Evolutionary conservation across 148 eudicot species (phyloP).

Genomic region (Simmondsia chinensis): DNA sequence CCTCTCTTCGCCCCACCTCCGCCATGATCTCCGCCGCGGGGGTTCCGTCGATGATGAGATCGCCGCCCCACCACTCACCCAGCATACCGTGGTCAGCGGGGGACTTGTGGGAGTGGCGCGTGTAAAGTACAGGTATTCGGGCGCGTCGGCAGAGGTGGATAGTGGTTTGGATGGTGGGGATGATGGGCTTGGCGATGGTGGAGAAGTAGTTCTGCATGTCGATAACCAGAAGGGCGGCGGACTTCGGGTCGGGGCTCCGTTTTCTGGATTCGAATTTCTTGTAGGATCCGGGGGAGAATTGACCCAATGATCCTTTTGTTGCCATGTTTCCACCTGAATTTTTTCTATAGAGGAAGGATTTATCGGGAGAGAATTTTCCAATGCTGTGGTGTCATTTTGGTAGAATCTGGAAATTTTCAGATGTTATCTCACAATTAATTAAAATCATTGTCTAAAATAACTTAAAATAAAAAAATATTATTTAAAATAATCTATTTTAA

Average conservation of each 20-base stretch:
- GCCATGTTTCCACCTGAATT: too few species aligned
- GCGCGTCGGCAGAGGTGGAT: slow-evolving; percentile 58
- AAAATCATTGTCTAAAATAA: too few species aligned
- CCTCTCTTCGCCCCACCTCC: slow-evolving; percentile 18
- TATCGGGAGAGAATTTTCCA: too few species aligned
- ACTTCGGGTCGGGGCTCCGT: slow-evolving; percentile 50
- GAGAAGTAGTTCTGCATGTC: slow-evolving; percentile 81
- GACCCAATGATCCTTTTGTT: too few species aligned
- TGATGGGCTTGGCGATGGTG: slow-evolving; percentile 45
- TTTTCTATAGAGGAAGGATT: too few species aligned
- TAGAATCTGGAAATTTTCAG: too few species aligned
- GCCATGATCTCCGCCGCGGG: slow-evolving; percentile 45
- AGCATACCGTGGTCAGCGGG: slow-evolving; percentile 41
- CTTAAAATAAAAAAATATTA: too few species aligned
- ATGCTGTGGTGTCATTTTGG: too few species aligned
- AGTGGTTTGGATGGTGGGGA: slow-evolving; percentile 44
- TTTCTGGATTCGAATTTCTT: slow-evolving; percentile 38
- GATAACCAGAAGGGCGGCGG: slow-evolving; percentile 54
- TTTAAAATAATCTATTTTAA: too few species aligned
- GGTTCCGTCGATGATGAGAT: slow-evolving; percentile 60
- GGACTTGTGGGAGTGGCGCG: slow-evolving; percentile 81
- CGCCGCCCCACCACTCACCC: slow-evolving; percentile 72
- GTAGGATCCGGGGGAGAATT: too few species aligned
- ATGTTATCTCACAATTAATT: too few species aligned
- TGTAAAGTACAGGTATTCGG: slow-evolving; percentile 51